Conservation (phyloP, 192 early-diverging fungal genomes). For the Hyaloraphidium curvatum region DNA sequence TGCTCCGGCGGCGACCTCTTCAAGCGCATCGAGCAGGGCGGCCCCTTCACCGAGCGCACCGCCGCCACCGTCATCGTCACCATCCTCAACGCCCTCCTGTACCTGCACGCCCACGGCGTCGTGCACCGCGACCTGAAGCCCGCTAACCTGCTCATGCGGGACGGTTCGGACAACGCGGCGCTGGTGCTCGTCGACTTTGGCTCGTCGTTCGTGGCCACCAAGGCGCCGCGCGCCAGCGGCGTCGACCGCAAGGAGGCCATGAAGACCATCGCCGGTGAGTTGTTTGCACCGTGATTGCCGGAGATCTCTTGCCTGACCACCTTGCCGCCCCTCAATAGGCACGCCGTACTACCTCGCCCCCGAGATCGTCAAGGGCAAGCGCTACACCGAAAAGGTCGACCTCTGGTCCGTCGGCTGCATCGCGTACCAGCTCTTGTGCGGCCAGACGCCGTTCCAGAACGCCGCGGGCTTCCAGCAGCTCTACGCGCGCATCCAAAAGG, state of each 20-base stretch:
- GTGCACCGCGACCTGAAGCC: constrained; percentile 40
- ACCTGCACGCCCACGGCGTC: constrained; percentile 64
- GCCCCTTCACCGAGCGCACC: constrained; percentile 53
- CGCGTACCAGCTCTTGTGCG: constrained; percentile 52
- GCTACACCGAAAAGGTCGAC: constrained; percentile 39
- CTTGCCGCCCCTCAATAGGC: no score
- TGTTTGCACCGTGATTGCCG: no score
- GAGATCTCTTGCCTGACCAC: no score
- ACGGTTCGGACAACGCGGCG: not conserved
- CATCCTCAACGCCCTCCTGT: constrained; percentile 57
- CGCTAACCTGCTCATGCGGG: constrained; percentile 5
- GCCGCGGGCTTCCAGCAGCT: no score
- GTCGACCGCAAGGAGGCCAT: constrained; percentile 9
- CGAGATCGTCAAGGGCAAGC: constrained; percentile 23
- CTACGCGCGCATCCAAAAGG: no score
- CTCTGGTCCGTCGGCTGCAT: constrained; percentile 20
- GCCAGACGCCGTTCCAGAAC: constrained; percentile 66
- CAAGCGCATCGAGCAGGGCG: constrained; percentile 55
- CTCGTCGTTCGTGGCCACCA: no score
- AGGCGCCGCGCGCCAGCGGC: not conserved
- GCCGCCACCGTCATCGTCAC: constrained; percentile 58
- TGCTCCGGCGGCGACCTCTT: constrained; percentile 85
- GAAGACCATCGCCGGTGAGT: not conserved
- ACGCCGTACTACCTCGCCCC: no score
- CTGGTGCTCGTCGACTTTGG: not conserved